phyloP scores from a whole-genome alignment of 1,284 basidiomycete genomes.

The Apiotrichum gamsii region DNA sequence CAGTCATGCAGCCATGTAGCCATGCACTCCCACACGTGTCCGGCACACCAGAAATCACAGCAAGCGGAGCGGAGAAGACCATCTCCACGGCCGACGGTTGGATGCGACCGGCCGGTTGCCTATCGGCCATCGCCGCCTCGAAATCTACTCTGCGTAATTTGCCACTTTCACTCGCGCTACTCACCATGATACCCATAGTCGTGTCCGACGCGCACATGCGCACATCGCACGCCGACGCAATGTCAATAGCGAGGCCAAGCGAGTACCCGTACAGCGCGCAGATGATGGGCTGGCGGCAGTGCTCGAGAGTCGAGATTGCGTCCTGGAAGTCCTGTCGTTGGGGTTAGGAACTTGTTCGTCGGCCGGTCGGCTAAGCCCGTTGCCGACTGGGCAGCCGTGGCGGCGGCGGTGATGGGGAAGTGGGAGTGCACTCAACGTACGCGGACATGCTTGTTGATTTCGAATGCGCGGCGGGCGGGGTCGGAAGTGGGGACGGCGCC shows the following conservation, averaged over 20 bases:
- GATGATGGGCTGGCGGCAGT: slow-evolving; percentile 77
- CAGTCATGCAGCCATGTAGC: too few relatives aligned
- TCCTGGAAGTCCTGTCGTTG: slow-evolving; percentile 56
- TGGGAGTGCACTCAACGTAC: slow-evolving; percentile 37
- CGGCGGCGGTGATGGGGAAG: too few relatives aligned
- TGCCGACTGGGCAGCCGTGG: too few relatives aligned
- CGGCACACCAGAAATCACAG: too few relatives aligned
- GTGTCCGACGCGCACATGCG: slow-evolving; percentile 63
- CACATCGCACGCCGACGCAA: slow-evolving; percentile 74
- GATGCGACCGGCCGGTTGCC: too few relatives aligned
- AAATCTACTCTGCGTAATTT: too few relatives aligned
- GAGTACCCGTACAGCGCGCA: slow-evolving; percentile 71
- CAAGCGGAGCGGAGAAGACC: too few relatives aligned
- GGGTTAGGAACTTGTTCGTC: too few relatives aligned
- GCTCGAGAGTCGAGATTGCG: slow-evolving; percentile 63
- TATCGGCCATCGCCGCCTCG: slow-evolving; percentile 1
- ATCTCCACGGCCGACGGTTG: too few relatives aligned
- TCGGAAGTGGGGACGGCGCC: slow-evolving; percentile 50
- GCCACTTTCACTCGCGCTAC: too few relatives aligned
- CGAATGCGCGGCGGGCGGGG: slow-evolving; percentile 55
- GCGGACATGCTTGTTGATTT: slow-evolving; percentile 53
- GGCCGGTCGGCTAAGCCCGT: slow-evolving; percentile 1
- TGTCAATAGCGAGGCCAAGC: slow-evolving; percentile 66
- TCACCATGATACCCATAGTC: slow-evolving; percentile 69
- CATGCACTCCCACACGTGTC: too few relatives aligned